Evolutionary conservation across 108 stramenopile genomes (phyloP).

Genomic region (Mediolabrus comicus): DNA sequence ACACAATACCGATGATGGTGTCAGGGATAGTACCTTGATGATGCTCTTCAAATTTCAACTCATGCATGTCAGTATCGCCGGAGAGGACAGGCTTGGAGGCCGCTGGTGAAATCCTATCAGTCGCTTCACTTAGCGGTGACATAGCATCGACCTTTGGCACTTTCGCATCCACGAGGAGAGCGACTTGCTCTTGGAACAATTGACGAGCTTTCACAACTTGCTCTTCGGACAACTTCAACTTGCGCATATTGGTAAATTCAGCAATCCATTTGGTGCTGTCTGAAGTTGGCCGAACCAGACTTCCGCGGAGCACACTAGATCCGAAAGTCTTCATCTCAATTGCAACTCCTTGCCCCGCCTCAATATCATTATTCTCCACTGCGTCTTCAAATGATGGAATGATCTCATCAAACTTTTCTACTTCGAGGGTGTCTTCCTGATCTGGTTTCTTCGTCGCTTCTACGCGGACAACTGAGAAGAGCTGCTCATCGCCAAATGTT

Average conservation of each 20-base stretch:
- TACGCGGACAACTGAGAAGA: conserved; percentile 1
- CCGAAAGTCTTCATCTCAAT: conserved; percentile 7
- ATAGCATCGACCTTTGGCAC: neutral
- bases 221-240: neutral
- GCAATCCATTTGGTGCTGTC: neutral
- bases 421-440: neutral
- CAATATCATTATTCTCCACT: neutral
- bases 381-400: neutral
- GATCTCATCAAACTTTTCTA: neutral
- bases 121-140: neutral
- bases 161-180: neutral
- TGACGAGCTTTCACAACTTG: neutral
- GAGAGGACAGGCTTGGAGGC: neutral
- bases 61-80: neutral
- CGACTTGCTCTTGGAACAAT: neutral
- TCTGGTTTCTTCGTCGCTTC: conserved; percentile 32
- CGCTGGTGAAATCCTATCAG: neutral
- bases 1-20: neutral
- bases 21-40: neutral
- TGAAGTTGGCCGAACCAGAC: neutral
- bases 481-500: neutral
- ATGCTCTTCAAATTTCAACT: neutral
- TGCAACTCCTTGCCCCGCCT: conserved; percentile 1
- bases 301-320: neutral
- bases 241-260: neutral